Conservation (phyloP, 2,329 filamentous ascomycete genomes). For the Neurospora crassa region DNA sequence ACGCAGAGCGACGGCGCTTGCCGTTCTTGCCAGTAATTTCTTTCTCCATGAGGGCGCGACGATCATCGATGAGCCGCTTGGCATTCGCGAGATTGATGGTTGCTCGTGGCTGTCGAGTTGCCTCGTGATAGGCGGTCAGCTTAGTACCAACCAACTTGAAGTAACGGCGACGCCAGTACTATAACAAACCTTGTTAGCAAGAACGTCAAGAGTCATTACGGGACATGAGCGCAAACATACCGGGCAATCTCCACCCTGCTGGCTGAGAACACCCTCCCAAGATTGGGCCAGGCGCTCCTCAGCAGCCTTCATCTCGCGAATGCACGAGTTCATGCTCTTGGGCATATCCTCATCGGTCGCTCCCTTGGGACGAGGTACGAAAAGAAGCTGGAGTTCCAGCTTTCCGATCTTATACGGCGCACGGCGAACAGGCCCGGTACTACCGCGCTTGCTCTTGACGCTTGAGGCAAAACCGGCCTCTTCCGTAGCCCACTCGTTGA, state of each 20-base stretch:
- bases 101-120: conserved; percentile 86
- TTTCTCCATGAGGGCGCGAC: conserved; percentile 70
- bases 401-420: conserved; percentile 97
- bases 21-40: conserved; percentile 69
- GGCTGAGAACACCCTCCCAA: conserved; percentile 84
- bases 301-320: conserved; percentile 85
- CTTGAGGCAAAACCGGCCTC: conserved; percentile 69
- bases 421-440: conserved; percentile 60
- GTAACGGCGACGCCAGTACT: conserved; percentile 97
- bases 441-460: conserved; percentile 86
- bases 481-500: conserved; percentile 97
- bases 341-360: conserved; percentile 92
- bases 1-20: conserved; percentile 81
- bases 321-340: conserved; percentile 97
- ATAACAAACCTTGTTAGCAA: conserved; percentile 27
- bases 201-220: neutral
- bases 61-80: conserved; percentile 87
- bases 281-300: conserved; percentile 69
- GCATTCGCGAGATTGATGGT: conserved; percentile 96
- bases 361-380: conserved; percentile 85
- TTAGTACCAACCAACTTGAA: conserved; percentile 90
- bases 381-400: conserved; percentile 85
- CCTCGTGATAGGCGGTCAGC: conserved; percentile 91
- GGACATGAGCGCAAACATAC: conserved; percentile 45
- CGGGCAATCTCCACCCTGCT: conserved; percentile 95